Evolutionary conservation across 139 green algal species (phyloP), one percentile per base, ranked within the genome.

Genomic region (Micromonas commoda): DNA sequence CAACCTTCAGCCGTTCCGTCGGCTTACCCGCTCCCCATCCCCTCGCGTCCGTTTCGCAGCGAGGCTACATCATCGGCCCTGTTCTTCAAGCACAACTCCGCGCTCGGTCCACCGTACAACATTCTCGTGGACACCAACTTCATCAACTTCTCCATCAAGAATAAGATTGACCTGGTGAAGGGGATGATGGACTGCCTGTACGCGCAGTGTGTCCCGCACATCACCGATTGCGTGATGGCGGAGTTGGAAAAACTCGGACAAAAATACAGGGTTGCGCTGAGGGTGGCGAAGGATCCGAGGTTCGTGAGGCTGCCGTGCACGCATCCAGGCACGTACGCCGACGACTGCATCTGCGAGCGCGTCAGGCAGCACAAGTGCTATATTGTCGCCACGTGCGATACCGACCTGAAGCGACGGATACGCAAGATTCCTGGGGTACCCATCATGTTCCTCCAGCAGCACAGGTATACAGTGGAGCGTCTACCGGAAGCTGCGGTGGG

Each of bases 101-200:
- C 97, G 80, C 86, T 99, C 21, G 96, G 96, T 0, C 96, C 95
- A 26, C 96, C 96, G 26, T 99, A 99, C 85, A 90, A 96, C 64
- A 91, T 99, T 28, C 82, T 99, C 4, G 86, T 99, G 21, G 96
- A 99, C 77, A 99, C 96, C 68, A 99, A 99, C 88, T 99, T 99
- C 88, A 99, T 99, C 84, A 99, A 99, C 81, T 98, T 99, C 77
- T 96, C 91, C 67, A 97, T 99, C 70, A 92, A 95, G 64, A 99
- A 98, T 88, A 99, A 99, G 86, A 89, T 93, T 65, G 60, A 81
- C 34, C 24, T 81, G 0, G 76, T 76, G 76, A 76, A 94, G 69
- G 93, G 92, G 82, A 97, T 97, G 93, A 93, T 98, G 89, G 96
- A 99, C 86, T 99, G 96, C 87, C 85, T 99, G 64, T 99, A 98